A percentile compares a stretch with the other conserved stretches of the same genome.
These are phyloP conservation scores for Fomitopsis pinicola DNA, from an alignment of 1,284 basidiomycete genomes.

Conservation along the genomic window DNA sequence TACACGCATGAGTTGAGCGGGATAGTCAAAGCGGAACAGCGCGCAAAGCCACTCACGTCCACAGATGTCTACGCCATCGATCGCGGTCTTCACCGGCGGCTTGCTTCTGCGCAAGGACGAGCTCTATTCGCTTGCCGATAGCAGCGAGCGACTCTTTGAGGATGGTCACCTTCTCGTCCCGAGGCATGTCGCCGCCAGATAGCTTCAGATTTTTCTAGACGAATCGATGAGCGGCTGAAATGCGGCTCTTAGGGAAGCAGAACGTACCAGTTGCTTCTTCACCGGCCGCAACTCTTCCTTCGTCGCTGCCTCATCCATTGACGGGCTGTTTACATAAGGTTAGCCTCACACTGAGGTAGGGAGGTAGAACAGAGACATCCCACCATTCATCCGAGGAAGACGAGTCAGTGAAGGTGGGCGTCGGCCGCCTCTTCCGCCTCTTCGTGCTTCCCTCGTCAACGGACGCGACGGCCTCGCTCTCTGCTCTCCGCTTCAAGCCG, in stretches of 20 bases:
- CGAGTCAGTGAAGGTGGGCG: conserved; percentile 90
- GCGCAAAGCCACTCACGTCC: conserved; percentile 70
- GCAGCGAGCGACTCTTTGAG: conserved; percentile 94
- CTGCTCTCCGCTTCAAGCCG: conserved; percentile 66
- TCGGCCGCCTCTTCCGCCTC: conserved; percentile 84
- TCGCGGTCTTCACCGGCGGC: conserved; percentile 75
- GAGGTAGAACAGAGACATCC: conserved; percentile 24
- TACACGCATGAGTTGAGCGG: conserved; percentile 25
- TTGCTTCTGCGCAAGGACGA: conserved; percentile 74
- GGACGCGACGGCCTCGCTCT: conserved; percentile 77
- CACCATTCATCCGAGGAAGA: conserved; percentile 86
- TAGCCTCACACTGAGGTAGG: neutral
- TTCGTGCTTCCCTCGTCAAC: conserved; percentile 64
- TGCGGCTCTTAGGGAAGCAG: neutral
- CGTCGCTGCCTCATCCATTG: conserved; percentile 93
- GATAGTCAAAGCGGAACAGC: neutral
- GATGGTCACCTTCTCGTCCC: conserved; percentile 93
- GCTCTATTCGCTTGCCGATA: conserved; percentile 91
- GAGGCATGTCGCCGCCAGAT: conserved; percentile 87
- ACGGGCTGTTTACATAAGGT: conserved; percentile 52
- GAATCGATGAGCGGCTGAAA: neutral
- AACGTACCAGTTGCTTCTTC: conserved; percentile 87
- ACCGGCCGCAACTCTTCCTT: conserved; percentile 97
- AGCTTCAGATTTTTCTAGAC: conserved; percentile 90
- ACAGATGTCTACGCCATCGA: conserved; percentile 90